A percentile compares a stretch with the other conserved stretches of the same genome.
These are phyloP conservation scores for Conidiobolus coronatus DNA, from an alignment of 371 early-diverging fungal species.

Conservation along the genomic window DNA sequence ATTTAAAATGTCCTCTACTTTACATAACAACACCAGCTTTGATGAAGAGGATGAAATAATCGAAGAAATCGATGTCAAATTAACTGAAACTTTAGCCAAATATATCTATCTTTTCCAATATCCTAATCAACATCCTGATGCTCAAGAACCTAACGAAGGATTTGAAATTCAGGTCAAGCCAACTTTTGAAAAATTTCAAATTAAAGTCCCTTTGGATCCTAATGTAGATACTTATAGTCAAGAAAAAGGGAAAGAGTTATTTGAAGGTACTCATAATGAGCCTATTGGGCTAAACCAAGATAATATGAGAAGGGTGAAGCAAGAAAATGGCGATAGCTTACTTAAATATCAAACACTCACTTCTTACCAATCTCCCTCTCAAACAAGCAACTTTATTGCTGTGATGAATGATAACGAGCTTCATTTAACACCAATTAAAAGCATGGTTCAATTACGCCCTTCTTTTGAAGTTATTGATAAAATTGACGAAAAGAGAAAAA, in stretches of 20 bases:
- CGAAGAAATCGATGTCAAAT: conserved; percentile 51
- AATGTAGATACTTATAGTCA: conserved; percentile 37
- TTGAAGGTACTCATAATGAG: conserved; percentile 47
- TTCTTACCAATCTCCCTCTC: conserved; percentile 47
- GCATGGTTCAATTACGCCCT: conserved; percentile 58
- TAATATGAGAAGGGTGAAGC: conserved; percentile 15
- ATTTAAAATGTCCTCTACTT: too few species aligned
- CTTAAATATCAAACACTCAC: conserved; percentile 53
- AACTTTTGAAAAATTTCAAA: conserved; percentile 46
- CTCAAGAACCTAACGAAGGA: conserved; percentile 18
- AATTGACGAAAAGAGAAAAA: conserved; percentile 59
- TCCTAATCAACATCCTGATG: conserved; percentile 27
- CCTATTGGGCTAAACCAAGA: conserved; percentile 41
- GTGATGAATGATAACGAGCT: conserved; percentile 48
- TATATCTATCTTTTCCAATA: conserved; percentile 63
- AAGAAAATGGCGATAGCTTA: conserved; percentile 25
- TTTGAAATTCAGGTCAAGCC: conserved; percentile 51
- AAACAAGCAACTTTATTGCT: conserved; percentile 60
- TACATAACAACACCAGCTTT: too few species aligned
- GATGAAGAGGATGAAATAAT: conserved; percentile 38
- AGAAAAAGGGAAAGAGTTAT: conserved; percentile 56
- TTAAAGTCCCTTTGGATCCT: conserved; percentile 68
- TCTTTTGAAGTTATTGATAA: conserved; percentile 70
- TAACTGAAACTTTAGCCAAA: conserved; percentile 36
- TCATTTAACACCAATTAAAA: conserved; percentile 52